Conservation (phyloP, 2,329 filamentous ascomycete species). For the Xylariomycetidae sp. region DNA sequence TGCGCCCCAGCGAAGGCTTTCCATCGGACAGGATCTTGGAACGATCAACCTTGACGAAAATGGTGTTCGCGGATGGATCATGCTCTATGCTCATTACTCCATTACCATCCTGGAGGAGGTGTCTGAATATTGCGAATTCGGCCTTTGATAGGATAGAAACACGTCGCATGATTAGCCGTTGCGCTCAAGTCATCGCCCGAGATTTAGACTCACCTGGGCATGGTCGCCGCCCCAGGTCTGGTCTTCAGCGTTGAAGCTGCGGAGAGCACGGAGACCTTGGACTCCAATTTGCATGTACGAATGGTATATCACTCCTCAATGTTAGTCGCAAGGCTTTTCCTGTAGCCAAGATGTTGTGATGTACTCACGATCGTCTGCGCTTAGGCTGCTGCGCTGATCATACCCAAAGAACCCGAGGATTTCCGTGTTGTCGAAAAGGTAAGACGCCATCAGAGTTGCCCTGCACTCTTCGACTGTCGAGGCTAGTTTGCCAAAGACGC, state of each 20-base stretch:
- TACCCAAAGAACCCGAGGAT: slow-evolving; percentile 29
- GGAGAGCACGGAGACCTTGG: slow-evolving; percentile 21
- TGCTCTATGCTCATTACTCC: slow-evolving; percentile 45
- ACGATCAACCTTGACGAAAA: slow-evolving; percentile 45
- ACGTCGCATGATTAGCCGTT: neutral
- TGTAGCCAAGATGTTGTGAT: neutral
- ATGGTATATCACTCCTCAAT: slow-evolving; percentile 18
- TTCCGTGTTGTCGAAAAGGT: slow-evolving; percentile 28
- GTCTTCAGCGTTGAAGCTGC: slow-evolving; percentile 18
- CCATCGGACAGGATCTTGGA: slow-evolving; percentile 45
- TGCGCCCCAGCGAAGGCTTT: slow-evolving; percentile 45
- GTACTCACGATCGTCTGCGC: slow-evolving; percentile 25
- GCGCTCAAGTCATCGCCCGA: too few relatives aligned
- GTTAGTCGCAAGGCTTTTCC: too few relatives aligned
- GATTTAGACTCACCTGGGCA: slow-evolving; percentile 12
- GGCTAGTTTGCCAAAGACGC: slow-evolving; percentile 56
- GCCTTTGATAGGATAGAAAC: slow-evolving; percentile 27
- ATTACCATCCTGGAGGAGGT: slow-evolving; percentile 46
- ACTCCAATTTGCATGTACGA: slow-evolving; percentile 23
- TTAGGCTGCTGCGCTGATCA: slow-evolving; percentile 16
- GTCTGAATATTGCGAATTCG: slow-evolving; percentile 49
- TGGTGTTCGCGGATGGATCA: slow-evolving; percentile 35
- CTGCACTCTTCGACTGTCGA: slow-evolving; percentile 48
- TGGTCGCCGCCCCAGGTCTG: slow-evolving; percentile 30
- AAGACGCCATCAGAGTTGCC: slow-evolving; percentile 28